These are phyloP conservation scores for Rutstroemia sp. DNA, from an alignment of 2,329 filamentous ascomycete genomes.

Conservation along the genomic window DNA sequence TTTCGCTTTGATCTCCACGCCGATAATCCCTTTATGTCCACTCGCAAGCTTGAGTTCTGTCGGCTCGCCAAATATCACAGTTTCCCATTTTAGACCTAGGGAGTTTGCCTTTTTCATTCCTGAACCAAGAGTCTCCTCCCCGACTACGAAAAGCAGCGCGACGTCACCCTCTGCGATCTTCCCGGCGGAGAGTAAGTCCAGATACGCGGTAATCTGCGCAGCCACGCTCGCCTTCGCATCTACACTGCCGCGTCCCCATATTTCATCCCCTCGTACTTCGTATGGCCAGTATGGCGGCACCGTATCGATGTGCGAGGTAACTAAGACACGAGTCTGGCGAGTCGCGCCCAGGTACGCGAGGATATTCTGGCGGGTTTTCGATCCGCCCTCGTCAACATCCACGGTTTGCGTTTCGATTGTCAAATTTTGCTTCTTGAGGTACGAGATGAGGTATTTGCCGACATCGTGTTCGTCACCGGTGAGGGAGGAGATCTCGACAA, in stretches of 20 bases:
- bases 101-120: constrained; percentile 63
- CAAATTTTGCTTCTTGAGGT: constrained; percentile 50
- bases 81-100: constrained; percentile 46
- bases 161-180: constrained; percentile 42
- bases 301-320: constrained; percentile 60
- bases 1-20: constrained; percentile 57
- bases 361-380: constrained; percentile 43
- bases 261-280: constrained; percentile 36
- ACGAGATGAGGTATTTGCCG: constrained; percentile 49
- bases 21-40: constrained; percentile 82
- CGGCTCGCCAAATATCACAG: constrained; percentile 87
- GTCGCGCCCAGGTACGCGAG: constrained; percentile 48
- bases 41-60: constrained; percentile 82
- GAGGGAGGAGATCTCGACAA: constrained; percentile 58
- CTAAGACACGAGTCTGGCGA: constrained; percentile 41
- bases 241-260: constrained; percentile 67
- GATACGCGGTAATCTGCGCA: constrained; percentile 63
- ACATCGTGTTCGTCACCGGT: constrained; percentile 52
- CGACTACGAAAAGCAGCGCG: constrained; percentile 63
- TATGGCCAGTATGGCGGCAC: constrained; percentile 44
- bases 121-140: constrained; percentile 73
- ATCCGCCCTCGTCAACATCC: constrained; percentile 14
- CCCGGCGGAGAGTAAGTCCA: constrained; percentile 40
- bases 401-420: constrained; percentile 52
- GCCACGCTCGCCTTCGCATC: constrained; percentile 67